A percentile compares a stretch with the other conserved stretches of the same genome.
phyloP scores from a whole-genome alignment of 106 monocot species.

The Posidonia australis region DNA sequence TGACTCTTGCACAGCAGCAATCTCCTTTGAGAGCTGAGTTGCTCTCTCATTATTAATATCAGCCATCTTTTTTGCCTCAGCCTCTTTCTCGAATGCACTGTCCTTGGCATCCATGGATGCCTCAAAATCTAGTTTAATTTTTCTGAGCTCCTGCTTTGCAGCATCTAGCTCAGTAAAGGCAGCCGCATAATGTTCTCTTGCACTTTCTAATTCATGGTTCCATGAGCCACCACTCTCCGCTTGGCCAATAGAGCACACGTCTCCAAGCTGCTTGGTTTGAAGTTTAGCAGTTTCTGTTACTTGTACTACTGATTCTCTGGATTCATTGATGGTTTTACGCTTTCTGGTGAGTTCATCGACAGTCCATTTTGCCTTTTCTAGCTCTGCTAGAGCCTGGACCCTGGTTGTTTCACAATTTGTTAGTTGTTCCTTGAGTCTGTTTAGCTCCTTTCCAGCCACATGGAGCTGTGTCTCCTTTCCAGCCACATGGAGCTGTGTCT shows the following conservation, averaged over 20 bases:
- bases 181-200: conserved; percentile 12
- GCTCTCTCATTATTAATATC: conserved; percentile 39
- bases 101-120: conserved; percentile 35
- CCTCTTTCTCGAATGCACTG: conserved; percentile 40
- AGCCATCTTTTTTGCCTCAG: conserved; percentile 31
- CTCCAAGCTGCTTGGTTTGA: conserved; percentile 5
- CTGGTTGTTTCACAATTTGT: conserved; percentile 20
- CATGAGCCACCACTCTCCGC: conserved; percentile 4
- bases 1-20: conserved; percentile 43
- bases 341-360: conserved; percentile 18
- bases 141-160: conserved; percentile 12
- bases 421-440: conserved; percentile 18
- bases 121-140: conserved; percentile 46
- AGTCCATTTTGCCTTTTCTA: conserved; percentile 13
- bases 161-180: conserved; percentile 12
- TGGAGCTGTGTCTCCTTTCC: conserved; percentile 18
- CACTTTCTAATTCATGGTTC: conserved; percentile 12
- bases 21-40: conserved; percentile 44
- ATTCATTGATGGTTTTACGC: conserved; percentile 16
- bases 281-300: conserved; percentile 13
- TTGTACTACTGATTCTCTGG: conserved; percentile 8
- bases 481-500: conserved; percentile 18
- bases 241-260: conserved; percentile 2
- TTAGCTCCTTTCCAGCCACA: conserved; percentile 16
- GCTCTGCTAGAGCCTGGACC: conserved; percentile 10